Evolutionary conservation across 768 basidiomycete species (phyloP).

Genomic region (Macrolepiota albuminosa): DNA sequence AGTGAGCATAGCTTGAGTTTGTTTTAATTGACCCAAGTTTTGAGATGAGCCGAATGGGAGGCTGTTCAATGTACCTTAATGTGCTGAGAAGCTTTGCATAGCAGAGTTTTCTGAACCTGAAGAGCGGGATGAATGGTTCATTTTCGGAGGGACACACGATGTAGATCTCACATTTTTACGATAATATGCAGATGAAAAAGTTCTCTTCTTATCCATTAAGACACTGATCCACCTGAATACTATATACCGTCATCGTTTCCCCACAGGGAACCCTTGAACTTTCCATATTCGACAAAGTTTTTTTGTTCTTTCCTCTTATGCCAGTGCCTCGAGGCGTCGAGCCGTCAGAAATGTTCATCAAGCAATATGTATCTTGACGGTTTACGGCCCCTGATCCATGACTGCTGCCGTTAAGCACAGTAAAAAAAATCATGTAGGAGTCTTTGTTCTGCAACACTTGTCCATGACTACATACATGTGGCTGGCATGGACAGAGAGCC

Average conservation of each 20-base stretch:
- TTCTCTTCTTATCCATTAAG: constrained; percentile 2
- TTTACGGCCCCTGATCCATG: not conserved
- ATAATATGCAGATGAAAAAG: not conserved
- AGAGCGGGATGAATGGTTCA: not conserved
- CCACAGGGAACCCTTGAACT: constrained; percentile 10
- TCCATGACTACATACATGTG: not conserved
- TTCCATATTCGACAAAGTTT: constrained; percentile 11
- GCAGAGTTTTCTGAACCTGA: not conserved
- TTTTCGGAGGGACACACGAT: not conserved
- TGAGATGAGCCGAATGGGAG: not conserved
- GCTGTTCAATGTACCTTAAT: not conserved
- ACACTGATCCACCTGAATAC: not conserved
- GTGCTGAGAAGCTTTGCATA: too few species aligned
- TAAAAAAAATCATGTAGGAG: not conserved
- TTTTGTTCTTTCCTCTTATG: not conserved
- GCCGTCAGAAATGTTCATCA: constrained; percentile 4
- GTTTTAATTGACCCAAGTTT: not conserved
- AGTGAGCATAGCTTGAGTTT: not conserved
- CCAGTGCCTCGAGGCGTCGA: constrained; percentile 11
- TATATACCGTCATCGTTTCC: not conserved
- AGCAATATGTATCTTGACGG: constrained; percentile 2
- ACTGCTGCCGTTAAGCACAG: not conserved
- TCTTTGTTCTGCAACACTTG: not conserved
- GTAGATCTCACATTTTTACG: constrained; percentile 6
- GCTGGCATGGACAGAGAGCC: not conserved